These are phyloP conservation scores for Jasminum sambac DNA, from an alignment of 257 asterid species.

Conservation along the genomic window DNA sequence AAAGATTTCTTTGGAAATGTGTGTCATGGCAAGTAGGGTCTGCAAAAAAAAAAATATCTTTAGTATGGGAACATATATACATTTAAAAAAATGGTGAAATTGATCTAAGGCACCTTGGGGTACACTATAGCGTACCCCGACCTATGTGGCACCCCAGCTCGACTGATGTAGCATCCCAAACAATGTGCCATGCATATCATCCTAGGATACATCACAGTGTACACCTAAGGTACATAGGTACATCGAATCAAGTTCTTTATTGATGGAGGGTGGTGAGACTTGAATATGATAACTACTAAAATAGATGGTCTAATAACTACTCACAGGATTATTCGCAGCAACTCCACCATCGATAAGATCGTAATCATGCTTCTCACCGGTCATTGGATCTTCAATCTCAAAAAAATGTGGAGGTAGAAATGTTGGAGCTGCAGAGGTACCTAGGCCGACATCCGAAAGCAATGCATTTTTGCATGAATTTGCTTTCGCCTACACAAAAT, in stretches of 20 bases:
- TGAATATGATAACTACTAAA: not conserved
- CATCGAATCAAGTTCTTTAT: no score
- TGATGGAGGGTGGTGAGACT: not conserved
- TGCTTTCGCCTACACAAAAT: conserved; percentile 27
- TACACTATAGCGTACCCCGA: no score
- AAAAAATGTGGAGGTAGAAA: conserved; percentile 37
- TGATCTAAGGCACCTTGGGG: no score
- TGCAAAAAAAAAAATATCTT: conserved; percentile 18
- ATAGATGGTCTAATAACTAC: not conserved
- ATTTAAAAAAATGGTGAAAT: no score
- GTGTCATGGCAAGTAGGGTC: conserved; percentile 69
- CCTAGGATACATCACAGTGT: no score
- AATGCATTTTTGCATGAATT: conserved; percentile 31
- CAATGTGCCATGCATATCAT: no score
- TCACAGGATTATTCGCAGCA: conserved; percentile 44
- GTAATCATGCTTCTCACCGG: conserved; percentile 22
- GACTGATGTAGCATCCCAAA: no score
- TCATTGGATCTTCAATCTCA: conserved; percentile 25
- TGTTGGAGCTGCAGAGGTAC: conserved; percentile 45
- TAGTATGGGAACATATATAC: no score
- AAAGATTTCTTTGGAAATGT: conserved; percentile 54
- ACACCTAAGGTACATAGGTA: no score
- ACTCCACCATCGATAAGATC: conserved; percentile 42
- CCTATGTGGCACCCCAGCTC: no score
- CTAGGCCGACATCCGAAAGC: conserved; percentile 35